phyloP scores from a whole-genome alignment of 345 rosid species.

The Linum usitatissimum region DNA sequence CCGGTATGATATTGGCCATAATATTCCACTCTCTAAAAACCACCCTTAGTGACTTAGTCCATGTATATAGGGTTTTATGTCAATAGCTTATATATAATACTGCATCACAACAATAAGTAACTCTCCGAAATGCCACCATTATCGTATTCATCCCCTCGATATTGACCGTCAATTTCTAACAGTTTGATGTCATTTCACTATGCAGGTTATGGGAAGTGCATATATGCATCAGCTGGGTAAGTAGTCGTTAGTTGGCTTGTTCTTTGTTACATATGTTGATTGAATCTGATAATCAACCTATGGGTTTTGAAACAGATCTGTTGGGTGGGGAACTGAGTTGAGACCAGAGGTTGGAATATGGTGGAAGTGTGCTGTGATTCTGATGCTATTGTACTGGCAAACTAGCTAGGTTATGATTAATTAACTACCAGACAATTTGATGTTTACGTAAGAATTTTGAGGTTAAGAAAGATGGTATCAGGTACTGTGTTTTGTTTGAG shows the following conservation, averaged over 20 bases:
- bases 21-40: too few species aligned
- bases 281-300: background rate
- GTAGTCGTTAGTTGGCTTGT: background rate
- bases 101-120: too few species aligned
- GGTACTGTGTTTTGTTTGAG: background rate
- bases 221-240: slow-evolving; percentile 18
- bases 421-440: background rate
- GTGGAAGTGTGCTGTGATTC: background rate
- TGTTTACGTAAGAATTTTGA: background rate
- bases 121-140: too few species aligned
- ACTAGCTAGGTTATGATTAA: background rate
- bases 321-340: background rate
- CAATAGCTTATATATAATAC: too few species aligned
- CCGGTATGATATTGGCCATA: too few species aligned
- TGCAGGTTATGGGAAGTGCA: slow-evolving; percentile 24
- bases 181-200: too few species aligned
- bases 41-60: too few species aligned
- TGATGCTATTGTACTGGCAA: background rate
- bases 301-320: background rate
- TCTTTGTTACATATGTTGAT: background rate
- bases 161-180: too few species aligned
- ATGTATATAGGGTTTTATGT: too few species aligned
- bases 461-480: background rate
- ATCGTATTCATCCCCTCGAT: too few species aligned
- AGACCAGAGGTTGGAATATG: background rate